Evolutionary conservation across 495 filamentous ascomycete species (phyloP), one percentile per base, ranked within the genome.

Genomic region (Zalerion maritima): DNA sequence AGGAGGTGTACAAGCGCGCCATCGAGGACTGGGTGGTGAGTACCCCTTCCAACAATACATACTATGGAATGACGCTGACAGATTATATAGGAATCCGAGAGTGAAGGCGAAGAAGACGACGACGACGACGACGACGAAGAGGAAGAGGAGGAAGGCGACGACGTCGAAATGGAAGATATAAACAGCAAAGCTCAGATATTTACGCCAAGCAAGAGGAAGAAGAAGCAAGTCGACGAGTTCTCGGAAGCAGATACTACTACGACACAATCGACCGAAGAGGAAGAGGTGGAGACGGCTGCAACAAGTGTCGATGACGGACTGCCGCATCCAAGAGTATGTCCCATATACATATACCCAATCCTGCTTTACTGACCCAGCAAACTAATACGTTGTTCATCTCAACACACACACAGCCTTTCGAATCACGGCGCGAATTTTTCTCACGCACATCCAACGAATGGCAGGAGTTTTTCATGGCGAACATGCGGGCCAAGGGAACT

Each of bases 361-460:
- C n/a, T n/a, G n/a, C n/a, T 20, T 8, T 21, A 12, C 2, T 7
- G 5, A 12, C 5, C 14, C 5, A 25, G 4, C 14, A 26, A 29
- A 21, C 1, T 18, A 6, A 8, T 6, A 10, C 15, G 2, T 7
- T 18, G 6, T 13, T 5, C 15, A 11, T 34, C 48, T 57, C 36
- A 60, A 68, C 64, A 9, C 48, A 60, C 18, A 63, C 67, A n/a
- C 64, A 91, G 36, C 86, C 89, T 1, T 96, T 97, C 40, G 89
- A 97, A 46, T 77, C 72, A 14, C 63, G 92, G 28, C 75, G 87
- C 16, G 89, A 93, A 25, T 97, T 94, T 63, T 94, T 87, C 60
- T 64, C 64, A 20, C 70, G 89, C 7, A 94, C 89, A 1, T 85
- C 81, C 5, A 73, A 73, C 29, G 73, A 83, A 25, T 97, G 89